Evolutionary conservation across 345 rosid species (phyloP).

Genomic region (Chamaenerion angustifolium): DNA sequence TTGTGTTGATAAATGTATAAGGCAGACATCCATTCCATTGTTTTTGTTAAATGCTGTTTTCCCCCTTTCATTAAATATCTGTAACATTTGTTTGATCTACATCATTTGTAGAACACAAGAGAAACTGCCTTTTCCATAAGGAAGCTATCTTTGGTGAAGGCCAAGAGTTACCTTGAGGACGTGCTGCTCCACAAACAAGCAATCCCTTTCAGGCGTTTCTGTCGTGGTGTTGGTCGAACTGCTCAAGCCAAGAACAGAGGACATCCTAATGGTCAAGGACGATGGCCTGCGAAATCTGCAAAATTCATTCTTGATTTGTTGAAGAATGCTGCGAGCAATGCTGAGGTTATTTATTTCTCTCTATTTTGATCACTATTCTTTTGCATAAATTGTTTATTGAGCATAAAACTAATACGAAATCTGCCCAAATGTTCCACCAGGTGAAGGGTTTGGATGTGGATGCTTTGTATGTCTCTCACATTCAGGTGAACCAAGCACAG

Average conservation of each 20-base stretch:
- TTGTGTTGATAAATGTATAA: not conserved
- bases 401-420: not conserved
- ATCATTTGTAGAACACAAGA: conserved; percentile 52
- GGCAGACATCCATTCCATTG: not conserved
- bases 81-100: not conserved
- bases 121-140: conserved; percentile 84
- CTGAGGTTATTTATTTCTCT: conserved; percentile 40
- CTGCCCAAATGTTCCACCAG: conserved; percentile 17
- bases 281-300: conserved; percentile 93
- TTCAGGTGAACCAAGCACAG: conserved; percentile 93
- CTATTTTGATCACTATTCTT: not conserved
- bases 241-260: conserved; percentile 92
- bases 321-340: conserved; percentile 95
- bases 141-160: conserved; percentile 76
- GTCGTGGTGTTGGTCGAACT: conserved; percentile 97
- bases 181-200: conserved; percentile 96
- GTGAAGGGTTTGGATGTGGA: conserved; percentile 97
- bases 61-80: too few species aligned
- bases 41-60: too few species aligned
- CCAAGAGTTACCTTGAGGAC: conserved; percentile 94
- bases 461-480: conserved; percentile 64
- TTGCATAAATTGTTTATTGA: not conserved
- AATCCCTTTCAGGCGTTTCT: conserved; percentile 94
- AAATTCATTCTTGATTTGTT: conserved; percentile 74
- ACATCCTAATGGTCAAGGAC: conserved; percentile 93